A percentile compares a stretch with the other conserved stretches of the same genome.
phyloP scores from a whole-genome alignment of 202 grass and related monocot species.

The Musa balbisiana region DNA sequence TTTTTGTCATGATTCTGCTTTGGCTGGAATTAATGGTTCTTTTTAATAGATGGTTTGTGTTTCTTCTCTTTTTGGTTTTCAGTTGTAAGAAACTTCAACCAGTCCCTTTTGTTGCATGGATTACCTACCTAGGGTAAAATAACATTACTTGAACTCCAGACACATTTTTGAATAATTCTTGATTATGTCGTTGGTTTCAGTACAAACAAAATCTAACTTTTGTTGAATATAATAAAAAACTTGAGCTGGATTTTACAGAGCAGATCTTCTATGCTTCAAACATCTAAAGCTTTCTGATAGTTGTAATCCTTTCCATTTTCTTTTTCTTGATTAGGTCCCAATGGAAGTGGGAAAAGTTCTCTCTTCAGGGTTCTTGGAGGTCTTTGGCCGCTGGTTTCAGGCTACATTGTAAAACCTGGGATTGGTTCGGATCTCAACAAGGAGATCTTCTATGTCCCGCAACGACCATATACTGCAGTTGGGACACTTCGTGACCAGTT shows the following conservation, averaged over 20 bases:
- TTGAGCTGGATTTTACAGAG: not conserved
- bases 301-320: slow-evolving; percentile 15
- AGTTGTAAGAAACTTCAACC: not conserved
- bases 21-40: not conserved
- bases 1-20: not conserved
- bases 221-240: not conserved
- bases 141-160: not conserved
- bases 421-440: slow-evolving; percentile 98
- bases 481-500: slow-evolving; percentile 88
- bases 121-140: not conserved
- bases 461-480: slow-evolving; percentile 97
- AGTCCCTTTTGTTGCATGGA: not conserved
- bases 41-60: not conserved
- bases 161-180: not conserved
- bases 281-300: too few relatives aligned
- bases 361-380: slow-evolving; percentile 92
- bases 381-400: slow-evolving; percentile 83
- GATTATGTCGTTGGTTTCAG: not conserved
- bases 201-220: not conserved
- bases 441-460: slow-evolving; percentile 99
- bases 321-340: slow-evolving; percentile 54
- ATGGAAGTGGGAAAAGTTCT: slow-evolving; percentile 95
- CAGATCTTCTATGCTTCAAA: too few relatives aligned
- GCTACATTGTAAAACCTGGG: slow-evolving; percentile 93
- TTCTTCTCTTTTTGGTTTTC: not conserved